phyloP scores from a whole-genome alignment of 495 filamentous ascomycete genomes.

The Talaromyces liani region DNA sequence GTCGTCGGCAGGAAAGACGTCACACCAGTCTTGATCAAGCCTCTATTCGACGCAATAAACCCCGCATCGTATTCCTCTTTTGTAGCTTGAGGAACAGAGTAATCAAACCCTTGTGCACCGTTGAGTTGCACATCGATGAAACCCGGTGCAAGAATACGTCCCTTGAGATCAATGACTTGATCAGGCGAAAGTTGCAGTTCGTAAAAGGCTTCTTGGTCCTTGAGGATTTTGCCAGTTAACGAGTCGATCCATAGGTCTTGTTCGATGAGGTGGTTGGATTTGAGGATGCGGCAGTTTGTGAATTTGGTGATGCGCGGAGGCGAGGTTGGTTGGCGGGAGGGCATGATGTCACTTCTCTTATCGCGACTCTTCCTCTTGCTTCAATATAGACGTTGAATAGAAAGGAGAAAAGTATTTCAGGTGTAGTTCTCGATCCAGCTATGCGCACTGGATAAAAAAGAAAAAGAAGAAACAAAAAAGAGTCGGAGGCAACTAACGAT shows the following conservation, averaged over 20 bases:
- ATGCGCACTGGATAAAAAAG: not conserved
- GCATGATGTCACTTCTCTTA: conserved; percentile 9
- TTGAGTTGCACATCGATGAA: conserved; percentile 85
- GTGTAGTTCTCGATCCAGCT: not conserved
- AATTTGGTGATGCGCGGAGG: conserved; percentile 62
- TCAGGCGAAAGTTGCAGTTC: conserved; percentile 47
- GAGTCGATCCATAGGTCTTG: conserved; percentile 78
- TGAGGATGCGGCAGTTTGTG: conserved; percentile 70
- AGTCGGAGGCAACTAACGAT: not conserved
- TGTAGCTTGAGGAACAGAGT: conserved; percentile 62
- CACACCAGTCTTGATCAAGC: conserved; percentile 66
- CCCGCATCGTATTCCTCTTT: conserved; percentile 57
- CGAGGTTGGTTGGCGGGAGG: not conserved
- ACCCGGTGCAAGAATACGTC: conserved; percentile 71
- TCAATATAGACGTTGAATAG: too few relatives aligned
- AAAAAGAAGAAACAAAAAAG: not conserved
- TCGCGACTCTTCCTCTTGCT: not conserved
- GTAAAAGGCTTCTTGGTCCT: conserved; percentile 69
- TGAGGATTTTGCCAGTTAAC: conserved; percentile 65
- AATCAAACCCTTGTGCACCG: conserved; percentile 80
- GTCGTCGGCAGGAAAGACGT: conserved; percentile 79
- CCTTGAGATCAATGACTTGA: conserved; percentile 61
- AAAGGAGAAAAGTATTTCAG: too few relatives aligned
- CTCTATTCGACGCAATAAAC: conserved; percentile 57
- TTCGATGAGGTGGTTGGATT: conserved; percentile 52